Conservation (phyloP, 164 flowering plant genomes). For the Macadamia tetraphylla region DNA sequence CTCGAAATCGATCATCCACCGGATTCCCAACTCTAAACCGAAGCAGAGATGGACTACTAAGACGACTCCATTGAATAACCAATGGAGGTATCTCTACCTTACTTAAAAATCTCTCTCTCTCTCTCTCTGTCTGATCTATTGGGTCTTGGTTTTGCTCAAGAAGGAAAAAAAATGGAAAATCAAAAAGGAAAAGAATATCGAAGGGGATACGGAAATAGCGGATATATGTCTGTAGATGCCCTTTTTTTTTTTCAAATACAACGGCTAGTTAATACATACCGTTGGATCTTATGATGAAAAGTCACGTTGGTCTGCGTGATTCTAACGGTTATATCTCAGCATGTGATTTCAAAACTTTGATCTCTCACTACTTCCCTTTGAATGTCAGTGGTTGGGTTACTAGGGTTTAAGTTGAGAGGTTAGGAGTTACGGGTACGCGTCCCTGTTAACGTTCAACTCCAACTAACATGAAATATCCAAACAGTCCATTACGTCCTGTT, state of each 20-base stretch:
- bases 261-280: slow-evolving; percentile 75
- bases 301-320: slow-evolving; percentile 27
- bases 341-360: slow-evolving; percentile 18
- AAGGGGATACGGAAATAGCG: slow-evolving; percentile 33
- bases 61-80: slow-evolving; percentile 21
- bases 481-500: too few species aligned
- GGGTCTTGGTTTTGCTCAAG: not conserved
- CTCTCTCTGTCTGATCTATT: slow-evolving; percentile 5
- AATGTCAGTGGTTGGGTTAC: not conserved
- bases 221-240: slow-evolving; percentile 41
- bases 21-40: not conserved
- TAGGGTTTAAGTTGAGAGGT: not conserved
- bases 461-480: too few species aligned
- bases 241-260: slow-evolving; percentile 31
- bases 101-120: slow-evolving; percentile 2
- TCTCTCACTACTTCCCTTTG: not conserved
- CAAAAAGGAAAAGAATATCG: slow-evolving; percentile 13
- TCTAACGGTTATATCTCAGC: slow-evolving; percentile 18
- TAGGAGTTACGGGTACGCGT: too few species aligned
- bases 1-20: not conserved
- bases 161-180: slow-evolving; percentile 1
- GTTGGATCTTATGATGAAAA: slow-evolving; percentile 37
- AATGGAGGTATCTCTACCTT: slow-evolving; percentile 2
- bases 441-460: too few species aligned
- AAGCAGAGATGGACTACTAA: slow-evolving; percentile 12